Evolutionary conservation across 306 rosid species (phyloP).

Genomic region (Calophaca sinica): DNA sequence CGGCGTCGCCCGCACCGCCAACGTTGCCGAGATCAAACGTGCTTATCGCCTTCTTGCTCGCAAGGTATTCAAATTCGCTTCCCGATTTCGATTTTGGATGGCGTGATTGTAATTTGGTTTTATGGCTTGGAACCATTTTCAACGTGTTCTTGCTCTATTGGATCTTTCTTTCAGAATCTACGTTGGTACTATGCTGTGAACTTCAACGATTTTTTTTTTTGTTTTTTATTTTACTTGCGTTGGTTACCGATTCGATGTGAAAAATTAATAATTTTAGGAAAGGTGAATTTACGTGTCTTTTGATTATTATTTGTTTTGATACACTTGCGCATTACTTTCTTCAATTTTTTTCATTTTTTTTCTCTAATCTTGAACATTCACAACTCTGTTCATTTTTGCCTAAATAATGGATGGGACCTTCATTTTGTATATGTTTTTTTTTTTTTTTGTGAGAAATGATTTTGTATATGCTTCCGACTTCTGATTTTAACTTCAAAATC

Average conservation of each 20-base stretch:
- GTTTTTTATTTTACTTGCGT: too few species aligned
- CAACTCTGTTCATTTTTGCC: too few species aligned
- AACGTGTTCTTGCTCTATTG: neutral
- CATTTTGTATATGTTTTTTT: too few species aligned
- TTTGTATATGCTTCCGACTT: too few species aligned
- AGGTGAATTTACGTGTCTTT: neutral
- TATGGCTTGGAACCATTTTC: neutral
- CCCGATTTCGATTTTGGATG: neutral
- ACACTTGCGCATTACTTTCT: too few species aligned
- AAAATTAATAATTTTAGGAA: neutral
- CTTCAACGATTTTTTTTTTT: neutral
- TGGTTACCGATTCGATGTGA: too few species aligned
- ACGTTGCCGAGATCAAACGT: conserved; percentile 71
- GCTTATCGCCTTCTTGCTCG: conserved; percentile 97
- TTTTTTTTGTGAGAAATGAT: too few species aligned
- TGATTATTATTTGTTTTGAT: neutral
- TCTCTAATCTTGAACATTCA: too few species aligned
- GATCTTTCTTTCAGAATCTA: neutral
- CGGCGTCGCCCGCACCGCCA: conserved; percentile 67
- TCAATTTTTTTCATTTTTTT: too few species aligned
- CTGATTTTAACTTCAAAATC: too few species aligned
- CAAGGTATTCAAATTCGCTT: conserved; percentile 47
- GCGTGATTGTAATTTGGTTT: neutral
- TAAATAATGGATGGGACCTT: too few species aligned
- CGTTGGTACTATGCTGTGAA: conserved; percentile 18